Evolutionary conservation across 805 yeast genomes (phyloP).

Genomic region (Candida sanyiensis): DNA sequence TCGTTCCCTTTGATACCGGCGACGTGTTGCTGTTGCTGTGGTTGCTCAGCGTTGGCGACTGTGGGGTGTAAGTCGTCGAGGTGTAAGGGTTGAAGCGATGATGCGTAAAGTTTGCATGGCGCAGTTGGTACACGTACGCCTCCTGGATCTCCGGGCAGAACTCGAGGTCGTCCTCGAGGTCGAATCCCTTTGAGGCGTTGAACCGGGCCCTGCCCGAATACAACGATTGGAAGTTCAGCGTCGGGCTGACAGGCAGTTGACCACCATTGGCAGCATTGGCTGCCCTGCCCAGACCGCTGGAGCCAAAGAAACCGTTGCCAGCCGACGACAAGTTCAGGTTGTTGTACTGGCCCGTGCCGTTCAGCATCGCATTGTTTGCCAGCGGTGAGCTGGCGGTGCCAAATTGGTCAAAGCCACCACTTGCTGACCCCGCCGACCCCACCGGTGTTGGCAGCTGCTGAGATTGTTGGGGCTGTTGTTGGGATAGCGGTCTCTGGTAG

Average conservation of each 20-base stretch:
- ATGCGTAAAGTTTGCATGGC: constrained; percentile 20
- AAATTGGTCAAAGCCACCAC: constrained; percentile 10
- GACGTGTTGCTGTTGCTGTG: too few species aligned
- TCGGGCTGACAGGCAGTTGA: constrained; percentile 19
- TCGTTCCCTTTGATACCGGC: constrained; percentile 19
- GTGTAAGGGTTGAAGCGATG: constrained; percentile 66
- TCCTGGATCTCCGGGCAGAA: constrained; percentile 55
- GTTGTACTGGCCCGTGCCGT: constrained; percentile 17
- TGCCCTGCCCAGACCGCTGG: constrained; percentile 3
- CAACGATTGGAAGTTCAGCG: constrained; percentile 28
- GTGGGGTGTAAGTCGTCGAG: constrained; percentile 56
- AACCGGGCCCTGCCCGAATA: constrained; percentile 49
- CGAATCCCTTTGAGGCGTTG: constrained; percentile 55
- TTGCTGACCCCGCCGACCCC: constrained; percentile 1
- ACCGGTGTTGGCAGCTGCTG: constrained; percentile 2
- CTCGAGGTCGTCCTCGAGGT: constrained; percentile 56
- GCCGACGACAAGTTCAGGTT: constrained; percentile 21
- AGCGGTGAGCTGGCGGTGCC: constrained; percentile 16
- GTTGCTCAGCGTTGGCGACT: constrained; percentile 32
- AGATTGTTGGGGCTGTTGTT: not conserved
- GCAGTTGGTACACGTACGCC: constrained; percentile 4
- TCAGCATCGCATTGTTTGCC: constrained; percentile 12
- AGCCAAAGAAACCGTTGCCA: not conserved
- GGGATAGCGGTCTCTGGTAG: not conserved
- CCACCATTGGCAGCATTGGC: not conserved